Percentiles rank a stretch among this genome's conserved stretches.
phyloP scores from a whole-genome alignment of 2,329 filamentous ascomycete genomes.

The Pseudogymnoascus sp. region DNA sequence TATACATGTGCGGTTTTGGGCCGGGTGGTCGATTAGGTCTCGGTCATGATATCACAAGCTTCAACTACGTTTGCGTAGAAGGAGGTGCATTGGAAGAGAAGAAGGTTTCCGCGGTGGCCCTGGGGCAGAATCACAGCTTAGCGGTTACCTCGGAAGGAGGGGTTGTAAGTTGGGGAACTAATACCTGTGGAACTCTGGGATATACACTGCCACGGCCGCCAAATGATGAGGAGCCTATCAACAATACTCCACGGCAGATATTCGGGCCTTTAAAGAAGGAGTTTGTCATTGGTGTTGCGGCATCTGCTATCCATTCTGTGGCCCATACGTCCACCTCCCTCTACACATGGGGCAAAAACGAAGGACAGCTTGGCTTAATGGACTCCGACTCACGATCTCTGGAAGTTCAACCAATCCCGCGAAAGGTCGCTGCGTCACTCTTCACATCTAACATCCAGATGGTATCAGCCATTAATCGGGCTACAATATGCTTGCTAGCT shows the following conservation, averaged over 20 bases:
- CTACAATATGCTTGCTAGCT: constrained; percentile 76
- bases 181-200: constrained; percentile 76
- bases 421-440: constrained; percentile 81
- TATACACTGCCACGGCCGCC: constrained; percentile 64
- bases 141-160: constrained; percentile 82
- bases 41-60: constrained; percentile 83
- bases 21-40: constrained; percentile 82
- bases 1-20: constrained; percentile 89
- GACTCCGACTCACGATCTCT: constrained; percentile 91
- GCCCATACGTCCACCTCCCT: constrained; percentile 74
- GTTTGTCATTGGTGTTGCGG: constrained; percentile 70
- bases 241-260: constrained; percentile 74
- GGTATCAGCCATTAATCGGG: constrained; percentile 83
- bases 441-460: constrained; percentile 65
- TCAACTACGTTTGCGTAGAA: constrained; percentile 76
- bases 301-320: constrained; percentile 86
- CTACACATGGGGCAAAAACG: constrained; percentile 92
- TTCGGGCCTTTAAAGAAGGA: constrained; percentile 90
- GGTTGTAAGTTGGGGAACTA: constrained; percentile 91
- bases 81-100: constrained; percentile 65
- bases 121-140: constrained; percentile 88
- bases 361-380: constrained; percentile 87
- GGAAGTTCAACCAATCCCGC: constrained; percentile 71
- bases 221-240: constrained; percentile 77
- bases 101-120: constrained; percentile 66